Evolutionary conservation across 805 yeast species (phyloP).

Genomic region (Lachancea cidri): DNA sequence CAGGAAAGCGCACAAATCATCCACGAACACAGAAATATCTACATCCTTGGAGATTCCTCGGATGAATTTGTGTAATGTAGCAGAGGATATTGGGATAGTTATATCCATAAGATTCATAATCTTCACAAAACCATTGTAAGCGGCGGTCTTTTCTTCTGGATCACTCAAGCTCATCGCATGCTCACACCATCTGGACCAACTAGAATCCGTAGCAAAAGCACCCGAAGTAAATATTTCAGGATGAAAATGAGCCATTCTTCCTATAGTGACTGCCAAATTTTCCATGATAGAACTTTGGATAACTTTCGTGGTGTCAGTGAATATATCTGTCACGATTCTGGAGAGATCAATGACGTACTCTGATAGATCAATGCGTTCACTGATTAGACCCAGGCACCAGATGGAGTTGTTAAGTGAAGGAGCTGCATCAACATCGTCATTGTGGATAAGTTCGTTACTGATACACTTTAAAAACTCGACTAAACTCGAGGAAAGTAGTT

Average conservation of each 20-base stretch:
- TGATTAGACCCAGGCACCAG: slow-evolving; percentile 90
- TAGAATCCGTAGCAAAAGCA: slow-evolving; percentile 29
- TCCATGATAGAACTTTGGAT: slow-evolving; percentile 55
- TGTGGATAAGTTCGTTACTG: slow-evolving; percentile 57
- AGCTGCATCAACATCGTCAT: slow-evolving; percentile 31
- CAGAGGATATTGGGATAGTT: slow-evolving; percentile 16
- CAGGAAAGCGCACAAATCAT: slow-evolving; percentile 26
- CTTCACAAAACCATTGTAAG: slow-evolving; percentile 78
- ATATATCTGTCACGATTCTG: slow-evolving; percentile 25
- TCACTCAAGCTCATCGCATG: slow-evolving; percentile 64
- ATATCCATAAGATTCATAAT: slow-evolving; percentile 39
- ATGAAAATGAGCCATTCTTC: slow-evolving; percentile 67
- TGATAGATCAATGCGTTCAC: slow-evolving; percentile 44
- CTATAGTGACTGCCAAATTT: slow-evolving; percentile 85
- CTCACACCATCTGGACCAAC: slow-evolving; percentile 65
- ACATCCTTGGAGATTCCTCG: slow-evolving; percentile 27
- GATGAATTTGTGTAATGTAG: slow-evolving; percentile 23
- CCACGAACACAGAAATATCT: slow-evolving; percentile 26
- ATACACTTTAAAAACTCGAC: slow-evolving; percentile 54
- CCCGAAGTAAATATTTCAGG: slow-evolving; percentile 56
- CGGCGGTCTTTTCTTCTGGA: slow-evolving; percentile 82
- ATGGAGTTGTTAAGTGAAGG: slow-evolving; percentile 58
- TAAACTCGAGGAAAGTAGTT: slow-evolving; percentile 29
- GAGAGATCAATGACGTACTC: slow-evolving; percentile 29
- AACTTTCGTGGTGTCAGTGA: slow-evolving; percentile 22